Conservation (phyloP, 2,329 filamentous ascomycete species). For the Nothophoma quercina region DNA sequence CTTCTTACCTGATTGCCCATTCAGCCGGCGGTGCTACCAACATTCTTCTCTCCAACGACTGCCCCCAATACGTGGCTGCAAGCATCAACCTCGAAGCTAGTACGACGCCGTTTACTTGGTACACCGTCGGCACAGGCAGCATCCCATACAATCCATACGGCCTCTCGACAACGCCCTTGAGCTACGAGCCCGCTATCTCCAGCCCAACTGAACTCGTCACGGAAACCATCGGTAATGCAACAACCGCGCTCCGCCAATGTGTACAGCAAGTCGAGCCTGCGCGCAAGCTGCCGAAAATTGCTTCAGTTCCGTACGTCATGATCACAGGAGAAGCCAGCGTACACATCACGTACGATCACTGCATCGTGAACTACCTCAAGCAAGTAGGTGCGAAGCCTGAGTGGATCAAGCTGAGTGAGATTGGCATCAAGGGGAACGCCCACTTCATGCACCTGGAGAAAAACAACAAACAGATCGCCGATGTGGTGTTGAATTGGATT, state of each 20-base stretch:
- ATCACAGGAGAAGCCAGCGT: conserved; percentile 35
- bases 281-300: conserved; percentile 31
- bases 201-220: too few relatives aligned
- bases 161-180: conserved; percentile 2
- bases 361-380: conserved; percentile 28
- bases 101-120: conserved; percentile 14
- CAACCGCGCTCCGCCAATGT: too few relatives aligned
- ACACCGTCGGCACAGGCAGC: conserved; percentile 8
- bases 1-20: conserved; percentile 14
- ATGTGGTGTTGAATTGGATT: conserved; percentile 52
- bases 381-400: conserved; percentile 55
- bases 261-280: conserved; percentile 29
- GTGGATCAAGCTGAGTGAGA: conserved; percentile 53
- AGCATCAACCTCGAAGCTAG: conserved; percentile 23
- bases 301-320: conserved; percentile 34
- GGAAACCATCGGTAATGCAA: too few relatives aligned
- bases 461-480: conserved; percentile 57
- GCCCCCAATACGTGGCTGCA: conserved; percentile 14
- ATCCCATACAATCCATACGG: conserved; percentile 12
- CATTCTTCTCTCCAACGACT: conserved; percentile 23
- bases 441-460: conserved; percentile 63
- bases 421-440: conserved; percentile 60
- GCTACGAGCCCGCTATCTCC: too few relatives aligned
- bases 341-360: conserved; percentile 39
- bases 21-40: conserved; percentile 18